These are phyloP conservation scores for Aspergillus fructus DNA, from an alignment of 2,329 filamentous ascomycete genomes.

Conservation along the genomic window DNA sequence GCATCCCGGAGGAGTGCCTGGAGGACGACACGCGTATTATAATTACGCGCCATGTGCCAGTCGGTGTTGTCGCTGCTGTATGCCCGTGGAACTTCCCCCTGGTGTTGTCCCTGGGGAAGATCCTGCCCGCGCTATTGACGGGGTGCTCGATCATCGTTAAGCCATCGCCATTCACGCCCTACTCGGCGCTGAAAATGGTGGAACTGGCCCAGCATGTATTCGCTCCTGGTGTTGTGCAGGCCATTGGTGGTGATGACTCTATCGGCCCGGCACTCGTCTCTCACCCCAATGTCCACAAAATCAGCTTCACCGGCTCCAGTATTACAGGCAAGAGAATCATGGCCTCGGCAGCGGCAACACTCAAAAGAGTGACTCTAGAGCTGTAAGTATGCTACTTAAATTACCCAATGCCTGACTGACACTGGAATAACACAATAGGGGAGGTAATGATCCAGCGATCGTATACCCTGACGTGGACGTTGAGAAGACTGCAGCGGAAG, in stretches of 20 bases:
- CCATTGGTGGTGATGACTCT: conserved; percentile 5
- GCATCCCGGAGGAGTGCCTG: not conserved
- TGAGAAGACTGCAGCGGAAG: not conserved
- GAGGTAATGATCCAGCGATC: conserved; percentile 38
- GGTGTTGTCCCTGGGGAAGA: not conserved
- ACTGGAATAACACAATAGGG: conserved; percentile 7
- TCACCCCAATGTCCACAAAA: conserved; percentile 16
- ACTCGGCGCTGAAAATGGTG: not conserved
- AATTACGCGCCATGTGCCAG: not conserved
- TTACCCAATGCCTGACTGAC: too few species aligned
- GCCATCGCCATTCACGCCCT: not conserved
- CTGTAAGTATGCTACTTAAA: conserved; percentile 14
- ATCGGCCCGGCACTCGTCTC: not conserved
- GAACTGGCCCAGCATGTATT: not conserved
- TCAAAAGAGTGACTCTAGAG: conserved; percentile 46
- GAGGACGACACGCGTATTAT: not conserved
- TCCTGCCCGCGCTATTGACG: conserved; percentile 30
- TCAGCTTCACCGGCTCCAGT: conserved; percentile 17
- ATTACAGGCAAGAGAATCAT: conserved; percentile 17
- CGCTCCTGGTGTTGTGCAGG: conserved; percentile 1
- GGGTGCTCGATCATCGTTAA: conserved; percentile 53
- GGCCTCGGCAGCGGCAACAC: conserved; percentile 23
- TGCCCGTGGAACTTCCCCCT: not conserved
- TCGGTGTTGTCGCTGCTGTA: not conserved
- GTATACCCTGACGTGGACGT: conserved; percentile 1